These are phyloP conservation scores for Diaporthe ampelina DNA, from an alignment of 2,329 filamentous ascomycete genomes.

Conservation along the genomic window DNA sequence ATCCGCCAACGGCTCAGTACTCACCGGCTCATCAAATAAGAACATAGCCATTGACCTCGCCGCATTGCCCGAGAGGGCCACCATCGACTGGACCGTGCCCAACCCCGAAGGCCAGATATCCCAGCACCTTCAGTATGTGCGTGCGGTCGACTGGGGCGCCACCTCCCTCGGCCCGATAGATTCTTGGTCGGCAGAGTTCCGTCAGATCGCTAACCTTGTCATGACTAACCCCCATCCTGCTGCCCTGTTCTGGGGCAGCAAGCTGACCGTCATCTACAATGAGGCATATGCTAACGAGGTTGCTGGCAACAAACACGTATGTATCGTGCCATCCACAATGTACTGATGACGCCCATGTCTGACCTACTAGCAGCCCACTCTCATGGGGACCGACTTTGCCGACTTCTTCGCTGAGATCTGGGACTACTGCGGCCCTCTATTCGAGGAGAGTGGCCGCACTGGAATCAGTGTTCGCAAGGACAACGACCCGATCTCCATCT, in stretches of 20 bases:
- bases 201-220: constrained; percentile 56
- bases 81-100: constrained; percentile 52
- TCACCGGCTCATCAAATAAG: constrained; percentile 47
- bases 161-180: constrained; percentile 60
- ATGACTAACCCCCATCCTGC: constrained; percentile 58
- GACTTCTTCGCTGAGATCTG: constrained; percentile 69
- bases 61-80: constrained; percentile 51
- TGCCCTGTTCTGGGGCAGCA: constrained; percentile 73
- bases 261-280: constrained; percentile 75
- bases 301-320: constrained; percentile 67
- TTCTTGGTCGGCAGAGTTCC: constrained; percentile 59
- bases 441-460: constrained; percentile 54
- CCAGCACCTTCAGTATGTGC: constrained; percentile 48
- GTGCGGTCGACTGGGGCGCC: constrained; percentile 56
- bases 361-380: constrained; percentile 59
- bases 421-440: constrained; percentile 50
- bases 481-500: constrained; percentile 51
- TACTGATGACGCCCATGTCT: not conserved
- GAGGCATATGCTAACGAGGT: constrained; percentile 69
- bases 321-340: not conserved
- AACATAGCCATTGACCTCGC: constrained; percentile 48
- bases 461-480: constrained; percentile 52
- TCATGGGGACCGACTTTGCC: constrained; percentile 71
- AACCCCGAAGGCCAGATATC: constrained; percentile 50
- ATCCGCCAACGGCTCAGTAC: constrained; percentile 36